phyloP scores from a whole-genome alignment of 2,329 filamentous ascomycete genomes.

The Leptographium wingfieldii region DNA sequence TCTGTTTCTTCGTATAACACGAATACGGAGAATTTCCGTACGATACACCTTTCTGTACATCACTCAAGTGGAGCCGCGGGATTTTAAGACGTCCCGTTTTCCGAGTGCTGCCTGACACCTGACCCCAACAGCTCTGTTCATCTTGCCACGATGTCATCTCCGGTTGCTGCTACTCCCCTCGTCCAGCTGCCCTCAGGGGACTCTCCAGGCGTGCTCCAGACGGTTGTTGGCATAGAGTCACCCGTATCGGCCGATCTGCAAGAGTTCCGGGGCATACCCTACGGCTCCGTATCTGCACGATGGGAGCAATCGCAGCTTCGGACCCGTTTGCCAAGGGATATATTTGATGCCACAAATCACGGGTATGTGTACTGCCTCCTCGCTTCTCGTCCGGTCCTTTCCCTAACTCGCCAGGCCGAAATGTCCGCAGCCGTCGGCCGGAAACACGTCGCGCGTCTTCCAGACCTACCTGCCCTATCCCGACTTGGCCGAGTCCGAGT shows the following conservation, averaged over 20 bases:
- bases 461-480: slow-evolving; percentile 5
- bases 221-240: neutral
- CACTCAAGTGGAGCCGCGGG: too few species aligned
- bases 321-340: neutral
- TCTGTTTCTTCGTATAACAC: too few species aligned
- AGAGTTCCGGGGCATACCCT: slow-evolving; percentile 6
- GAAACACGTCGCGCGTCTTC: neutral
- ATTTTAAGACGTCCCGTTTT: too few species aligned
- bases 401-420: neutral
- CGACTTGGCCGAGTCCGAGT: slow-evolving; percentile 1
- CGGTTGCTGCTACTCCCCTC: neutral
- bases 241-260: slow-evolving; percentile 2
- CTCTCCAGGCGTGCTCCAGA: neutral
- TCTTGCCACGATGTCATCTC: neutral
- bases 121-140: too few species aligned
- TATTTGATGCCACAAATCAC: slow-evolving; percentile 6
- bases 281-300: neutral
- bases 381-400: neutral
- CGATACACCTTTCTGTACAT: too few species aligned
- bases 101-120: too few species aligned
- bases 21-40: too few species aligned
- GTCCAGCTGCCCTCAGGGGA: neutral
- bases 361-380: neutral
- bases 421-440: slow-evolving; percentile 1
- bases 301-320: slow-evolving; percentile 6